Base-by-base conservation (phyloP, 192 early-diverging fungal species). In the Coemansia sp. region DNA sequence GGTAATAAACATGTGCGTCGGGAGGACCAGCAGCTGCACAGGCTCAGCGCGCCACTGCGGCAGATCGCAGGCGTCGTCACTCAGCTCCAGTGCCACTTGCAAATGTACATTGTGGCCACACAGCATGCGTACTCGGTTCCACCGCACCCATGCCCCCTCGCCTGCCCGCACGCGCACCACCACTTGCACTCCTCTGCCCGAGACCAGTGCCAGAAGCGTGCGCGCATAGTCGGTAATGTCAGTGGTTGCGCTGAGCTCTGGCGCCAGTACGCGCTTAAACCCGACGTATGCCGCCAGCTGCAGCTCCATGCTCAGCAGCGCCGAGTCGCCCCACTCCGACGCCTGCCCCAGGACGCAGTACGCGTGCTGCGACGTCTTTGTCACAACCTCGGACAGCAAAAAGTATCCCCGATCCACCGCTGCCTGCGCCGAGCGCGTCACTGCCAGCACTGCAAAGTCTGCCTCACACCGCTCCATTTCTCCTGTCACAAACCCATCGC, bases 41-140 rank as follows among this genome's bases (percentile, higher is more conserved):
- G 97, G 97, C 62, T 98, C 95, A 2, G 94, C 89, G 12, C 86
- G 67, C 97, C 97, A 99, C 33, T 68, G 65, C 38, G 43, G 18
- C 8, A 75, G 32, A 24, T 65, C 46, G 52, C 52, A 53, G 12
- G 74, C 72, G 18, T 74, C 67, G 8, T 87, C 22, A 50, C 87
- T 82, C 53, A 95, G 67, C 12, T 89, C 90, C 56, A 84, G 54
- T 36, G 70, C 48, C 0, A 84, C 57, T 57, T 67, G 60, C 27
- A 82, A 85, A 60, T 87, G 90, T 3, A 85, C 42, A 29, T 86
- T 82, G 69, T 89, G 83, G 48, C 86, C 84, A 43, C 87, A 85
- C 54, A 95, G 73, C 33, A 82, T 83, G 15, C 89, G 82, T n/a
- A 97, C 46, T 15, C 69, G 63, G 58, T 93, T 95, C 94, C 94